phyloP scores from a whole-genome alignment of 2,329 filamentous ascomycete species.

The Botrytis fragariae region DNA sequence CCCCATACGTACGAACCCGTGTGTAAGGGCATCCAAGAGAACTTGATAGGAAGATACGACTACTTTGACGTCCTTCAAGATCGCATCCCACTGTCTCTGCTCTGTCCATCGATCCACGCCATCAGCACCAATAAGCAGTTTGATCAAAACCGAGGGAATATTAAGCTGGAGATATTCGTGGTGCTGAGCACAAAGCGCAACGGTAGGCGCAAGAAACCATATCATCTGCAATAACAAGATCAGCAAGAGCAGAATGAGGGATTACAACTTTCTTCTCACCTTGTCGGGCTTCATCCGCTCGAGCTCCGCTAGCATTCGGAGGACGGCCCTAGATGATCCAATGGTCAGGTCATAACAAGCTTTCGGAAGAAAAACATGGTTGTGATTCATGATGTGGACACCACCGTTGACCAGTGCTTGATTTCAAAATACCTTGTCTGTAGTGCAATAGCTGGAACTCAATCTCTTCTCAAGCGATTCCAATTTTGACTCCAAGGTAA shows the following conservation, averaged over 20 bases:
- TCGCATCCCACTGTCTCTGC: conserved; percentile 57
- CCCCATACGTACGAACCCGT: conserved; percentile 58
- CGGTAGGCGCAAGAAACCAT: conserved; percentile 73
- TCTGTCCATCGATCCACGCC: conserved; percentile 62
- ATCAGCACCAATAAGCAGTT: conserved; percentile 56
- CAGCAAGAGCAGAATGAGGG: conserved; percentile 5
- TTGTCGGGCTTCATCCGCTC: conserved; percentile 53
- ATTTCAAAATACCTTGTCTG: neutral
- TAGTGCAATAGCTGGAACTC: neutral
- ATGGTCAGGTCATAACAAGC: neutral
- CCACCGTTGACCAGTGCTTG: neutral
- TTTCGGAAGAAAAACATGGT: neutral
- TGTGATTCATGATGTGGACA: neutral
- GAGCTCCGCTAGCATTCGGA: conserved; percentile 65
- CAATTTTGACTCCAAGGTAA: neutral
- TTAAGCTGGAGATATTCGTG: conserved; percentile 57
- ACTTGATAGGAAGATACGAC: conserved; percentile 61
- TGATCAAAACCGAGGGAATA: conserved; percentile 52
- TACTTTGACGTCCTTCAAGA: conserved; percentile 54
- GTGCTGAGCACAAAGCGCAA: conserved; percentile 67
- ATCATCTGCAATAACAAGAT: conserved; percentile 45
- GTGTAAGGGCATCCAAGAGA: conserved; percentile 58
- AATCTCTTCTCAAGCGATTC: neutral
- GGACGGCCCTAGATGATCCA: conserved; percentile 46
- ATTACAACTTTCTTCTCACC: conserved; percentile 41